Percentiles rank a stretch among this genome's conserved stretches.
Conservation (phyloP, 345 rosid species). For the Gossypium turneri region DNA sequence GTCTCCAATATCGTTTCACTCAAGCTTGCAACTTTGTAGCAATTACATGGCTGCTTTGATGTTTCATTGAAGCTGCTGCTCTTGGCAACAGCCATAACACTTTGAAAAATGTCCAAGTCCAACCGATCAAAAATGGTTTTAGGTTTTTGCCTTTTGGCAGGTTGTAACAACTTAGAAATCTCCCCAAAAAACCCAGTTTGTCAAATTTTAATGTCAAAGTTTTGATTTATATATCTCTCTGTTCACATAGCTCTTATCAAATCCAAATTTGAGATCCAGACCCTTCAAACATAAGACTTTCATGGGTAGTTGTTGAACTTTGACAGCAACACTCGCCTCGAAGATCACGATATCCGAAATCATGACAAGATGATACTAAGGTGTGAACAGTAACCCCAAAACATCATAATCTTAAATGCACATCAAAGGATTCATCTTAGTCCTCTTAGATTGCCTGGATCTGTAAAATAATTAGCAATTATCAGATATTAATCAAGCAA, state of each 20-base stretch:
- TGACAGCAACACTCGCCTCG: conserved; percentile 9
- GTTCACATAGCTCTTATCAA: conserved; percentile 13
- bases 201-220: not conserved
- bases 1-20: conserved; percentile 45
- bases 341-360: not conserved
- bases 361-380: not conserved
- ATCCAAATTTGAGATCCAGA: conserved; percentile 21
- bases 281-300: conserved; percentile 17
- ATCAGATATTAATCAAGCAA: conserved; percentile 7
- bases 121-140: conserved; percentile 13
- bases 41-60: conserved; percentile 34
- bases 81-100: conserved; percentile 53
- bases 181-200: not conserved
- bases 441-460: conserved; percentile 18
- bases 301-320: conserved; percentile 11
- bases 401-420: conserved; percentile 6
- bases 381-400: not conserved
- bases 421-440: conserved; percentile 13
- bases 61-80: conserved; percentile 34
- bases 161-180: not conserved
- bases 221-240: not conserved
- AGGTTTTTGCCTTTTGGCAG: not conserved
- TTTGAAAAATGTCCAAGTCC: conserved; percentile 16
- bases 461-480: conserved; percentile 17
- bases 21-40: conserved; percentile 40